phyloP scores from a whole-genome alignment of 257 asterid genomes.

The Plantago ovata region DNA sequence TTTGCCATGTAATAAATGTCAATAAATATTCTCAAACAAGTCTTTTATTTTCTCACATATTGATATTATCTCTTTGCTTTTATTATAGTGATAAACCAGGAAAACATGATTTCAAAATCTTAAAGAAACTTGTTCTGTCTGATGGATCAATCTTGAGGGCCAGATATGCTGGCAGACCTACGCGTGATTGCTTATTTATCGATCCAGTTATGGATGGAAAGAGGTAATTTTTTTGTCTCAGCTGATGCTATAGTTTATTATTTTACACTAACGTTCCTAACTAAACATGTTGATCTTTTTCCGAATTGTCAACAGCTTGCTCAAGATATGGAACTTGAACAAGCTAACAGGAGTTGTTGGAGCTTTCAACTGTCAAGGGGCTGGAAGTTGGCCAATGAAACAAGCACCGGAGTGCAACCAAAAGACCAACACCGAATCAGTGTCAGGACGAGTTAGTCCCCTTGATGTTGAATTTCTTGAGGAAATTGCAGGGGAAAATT shows the following conservation, averaged over 20 bases:
- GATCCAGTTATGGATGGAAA: conserved; percentile 62
- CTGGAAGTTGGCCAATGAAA: conserved; percentile 56
- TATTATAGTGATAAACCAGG: conserved; percentile 47
- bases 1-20: no score
- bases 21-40: no score
- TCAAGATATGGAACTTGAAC: conserved; percentile 78
- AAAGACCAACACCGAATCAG: conserved; percentile 1
- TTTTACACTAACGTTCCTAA: background rate
- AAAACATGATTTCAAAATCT: conserved; percentile 52
- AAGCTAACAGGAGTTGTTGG: conserved; percentile 54
- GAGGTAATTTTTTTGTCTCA: conserved; percentile 26
- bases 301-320: conserved; percentile 35
- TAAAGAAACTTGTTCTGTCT: conserved; percentile 52
- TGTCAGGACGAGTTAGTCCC: conserved; percentile 41
- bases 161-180: conserved; percentile 55
- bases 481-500: conserved; percentile 44
- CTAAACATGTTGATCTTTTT: background rate
- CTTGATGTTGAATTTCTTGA: conserved; percentile 45
- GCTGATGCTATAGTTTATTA: background rate
- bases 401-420: conserved; percentile 22
- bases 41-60: background rate
- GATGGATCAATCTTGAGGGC: conserved; percentile 71
- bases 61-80: background rate
- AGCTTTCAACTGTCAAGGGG: conserved; percentile 74
- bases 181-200: conserved; percentile 51